Evolutionary conservation across 148 eudicot genomes (phyloP).

Genomic region (Suaeda aralocaspica): DNA sequence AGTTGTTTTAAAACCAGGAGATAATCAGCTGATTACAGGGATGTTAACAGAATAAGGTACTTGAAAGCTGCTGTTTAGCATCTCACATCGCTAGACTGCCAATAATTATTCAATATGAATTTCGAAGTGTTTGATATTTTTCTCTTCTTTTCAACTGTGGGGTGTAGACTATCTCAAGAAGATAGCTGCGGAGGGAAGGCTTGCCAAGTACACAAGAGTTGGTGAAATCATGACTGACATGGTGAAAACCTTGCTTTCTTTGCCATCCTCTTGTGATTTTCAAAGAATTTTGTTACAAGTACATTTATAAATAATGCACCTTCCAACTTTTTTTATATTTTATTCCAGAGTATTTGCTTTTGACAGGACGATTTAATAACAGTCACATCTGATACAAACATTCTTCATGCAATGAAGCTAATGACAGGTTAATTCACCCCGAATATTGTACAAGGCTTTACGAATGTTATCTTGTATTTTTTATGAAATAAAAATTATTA

Average conservation of each 20-base stretch:
- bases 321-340: no score
- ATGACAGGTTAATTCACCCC: constrained; percentile 62
- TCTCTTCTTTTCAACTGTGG: not conserved
- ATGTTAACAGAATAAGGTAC: constrained; percentile 81
- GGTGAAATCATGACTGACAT: constrained; percentile 77
- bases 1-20: constrained; percentile 83
- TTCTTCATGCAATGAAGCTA: constrained; percentile 82
- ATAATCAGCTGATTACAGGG: constrained; percentile 61
- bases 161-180: constrained; percentile 65
- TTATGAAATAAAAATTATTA: not conserved
- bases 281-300: not conserved
- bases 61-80: not conserved
- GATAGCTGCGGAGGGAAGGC: constrained; percentile 54
- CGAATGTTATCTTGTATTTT: not conserved
- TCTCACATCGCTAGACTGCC: not conserved
- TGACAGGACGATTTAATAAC: constrained; percentile 66
- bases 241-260: constrained; percentile 30
- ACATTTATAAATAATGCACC: not conserved
- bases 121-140: not conserved
- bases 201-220: constrained; percentile 61
- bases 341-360: not conserved
- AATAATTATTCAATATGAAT: not conserved
- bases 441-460: not conserved
- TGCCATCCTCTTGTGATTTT: not conserved
- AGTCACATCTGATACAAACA: constrained; percentile 74